Evolutionary conservation across 1,284 basidiomycete species (phyloP), one percentile per base, ranked within the genome.

Genomic region (Malassezia japonica): DNA sequence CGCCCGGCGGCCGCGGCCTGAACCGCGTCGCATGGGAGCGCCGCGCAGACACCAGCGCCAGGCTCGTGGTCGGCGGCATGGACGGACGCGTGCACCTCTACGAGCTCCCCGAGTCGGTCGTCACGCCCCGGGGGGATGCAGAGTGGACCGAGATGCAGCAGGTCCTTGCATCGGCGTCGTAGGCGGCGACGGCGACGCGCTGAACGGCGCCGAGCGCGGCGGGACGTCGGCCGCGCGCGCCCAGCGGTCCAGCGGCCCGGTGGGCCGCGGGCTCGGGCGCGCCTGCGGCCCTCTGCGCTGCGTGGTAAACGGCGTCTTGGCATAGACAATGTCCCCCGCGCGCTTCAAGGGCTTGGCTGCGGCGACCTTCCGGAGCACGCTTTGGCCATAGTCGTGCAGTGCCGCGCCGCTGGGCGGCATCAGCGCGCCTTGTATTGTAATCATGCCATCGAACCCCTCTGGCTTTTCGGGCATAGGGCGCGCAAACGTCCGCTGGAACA

Each of bases 21-120:
- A 98, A 99, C 78, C 96, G 95, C 75, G 74, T 98, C 21, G 81
- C 85, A 55, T 99, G 91, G 90, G 89, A 96, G 66, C 46, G 46
- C 28, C 33, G 81, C 49, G 81, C 85, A 33, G 82, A 87, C 40
- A 85, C 24, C 9, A 46, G 37, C 7, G 18, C 15, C 32, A 25
- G 35, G 2, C 34, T 82, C 3, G 92, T 86, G 0, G 75, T 92
- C 31, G 94, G 90, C 23, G 87, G 87, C 12, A 86, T 86, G 59
- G 91, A 96, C 60, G 94, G 94, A 18, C 83, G 81, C 56, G 74
- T 98, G 49, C 92, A 94, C 74, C 80, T 98, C 33, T 95, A 94
- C 74, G 90, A 69, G 12, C 43, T 64, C 1, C 53, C 40, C 5
- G 64, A 67, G 15, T 10, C 27, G 15, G 34, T 64, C 25, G 56